Conservation (phyloP, 352 stramenopile species). For the Phytophthora lateralis region DNA sequence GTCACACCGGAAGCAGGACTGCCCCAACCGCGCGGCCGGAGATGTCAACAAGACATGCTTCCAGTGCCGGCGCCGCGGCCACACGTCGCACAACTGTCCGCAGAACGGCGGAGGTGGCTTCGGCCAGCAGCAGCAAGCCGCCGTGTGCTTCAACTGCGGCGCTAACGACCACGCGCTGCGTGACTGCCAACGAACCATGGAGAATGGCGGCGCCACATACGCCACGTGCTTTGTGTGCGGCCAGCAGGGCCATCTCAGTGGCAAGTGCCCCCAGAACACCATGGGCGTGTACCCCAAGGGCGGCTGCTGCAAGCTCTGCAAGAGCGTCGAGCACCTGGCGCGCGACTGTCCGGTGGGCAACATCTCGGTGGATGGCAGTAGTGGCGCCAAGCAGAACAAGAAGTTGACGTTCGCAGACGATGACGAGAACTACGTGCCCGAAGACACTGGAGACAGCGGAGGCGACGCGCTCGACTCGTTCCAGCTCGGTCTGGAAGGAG, state of each 20-base stretch:
- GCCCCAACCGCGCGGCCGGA: slow-evolving; percentile 63
- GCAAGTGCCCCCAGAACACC: slow-evolving; percentile 85
- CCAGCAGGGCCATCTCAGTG: slow-evolving; percentile 86
- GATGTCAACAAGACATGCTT: slow-evolving; percentile 84
- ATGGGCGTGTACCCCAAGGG: slow-evolving; percentile 90
- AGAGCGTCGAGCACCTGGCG: slow-evolving; percentile 83
- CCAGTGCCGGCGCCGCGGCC: slow-evolving; percentile 79
- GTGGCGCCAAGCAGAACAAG: slow-evolving; percentile 68
- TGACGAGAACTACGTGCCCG: slow-evolving; percentile 45
- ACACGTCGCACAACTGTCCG: slow-evolving; percentile 85
- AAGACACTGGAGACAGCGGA: slow-evolving; percentile 37
- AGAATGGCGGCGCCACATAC: slow-evolving; percentile 69
- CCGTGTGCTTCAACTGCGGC: slow-evolving; percentile 91
- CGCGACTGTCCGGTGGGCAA: slow-evolving; percentile 80
- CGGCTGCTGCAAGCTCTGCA: slow-evolving; percentile 89
- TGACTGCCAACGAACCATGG: slow-evolving; percentile 68
- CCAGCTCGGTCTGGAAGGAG: slow-evolving; percentile 43
- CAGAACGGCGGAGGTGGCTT: slow-evolving; percentile 35
- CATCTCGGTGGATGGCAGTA: slow-evolving; percentile 67
- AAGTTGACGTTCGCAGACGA: slow-evolving; percentile 77
- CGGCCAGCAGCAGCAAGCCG: slow-evolving; percentile 32
- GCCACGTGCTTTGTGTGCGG: slow-evolving; percentile 91
- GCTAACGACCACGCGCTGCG: slow-evolving; percentile 67
- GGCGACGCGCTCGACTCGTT: slow-evolving; percentile 65
- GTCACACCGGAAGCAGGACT: slow-evolving; percentile 83